Percentiles rank a stretch among this genome's conserved stretches.
phyloP scores from a whole-genome alignment of 1,284 basidiomycete species.

The Neonothopanus nambi region DNA sequence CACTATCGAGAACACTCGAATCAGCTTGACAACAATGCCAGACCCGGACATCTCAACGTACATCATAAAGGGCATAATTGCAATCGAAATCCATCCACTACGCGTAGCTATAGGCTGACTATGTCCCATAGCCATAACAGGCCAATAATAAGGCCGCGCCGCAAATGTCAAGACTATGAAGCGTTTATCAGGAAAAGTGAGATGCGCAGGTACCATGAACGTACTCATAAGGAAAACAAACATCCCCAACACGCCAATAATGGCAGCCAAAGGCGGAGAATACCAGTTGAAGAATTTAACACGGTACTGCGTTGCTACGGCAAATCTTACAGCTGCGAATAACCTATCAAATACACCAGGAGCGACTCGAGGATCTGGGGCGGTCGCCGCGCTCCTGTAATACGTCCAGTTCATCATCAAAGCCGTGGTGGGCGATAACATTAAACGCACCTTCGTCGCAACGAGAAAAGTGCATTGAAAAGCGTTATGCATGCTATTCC shows the following conservation, averaged over 20 bases:
- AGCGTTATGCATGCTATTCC: conserved; percentile 23
- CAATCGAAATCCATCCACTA: conserved; percentile 35
- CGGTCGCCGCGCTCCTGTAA: not conserved
- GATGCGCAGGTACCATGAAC: conserved; percentile 3
- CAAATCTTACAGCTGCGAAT: conserved; percentile 25
- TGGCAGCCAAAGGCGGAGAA: conserved; percentile 33
- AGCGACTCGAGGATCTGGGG: not conserved
- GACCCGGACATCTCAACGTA: conserved; percentile 13
- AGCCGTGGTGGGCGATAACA: too few relatives aligned
- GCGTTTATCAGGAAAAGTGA: not conserved
- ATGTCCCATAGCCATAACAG: conserved; percentile 33
- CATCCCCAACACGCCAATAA: conserved; percentile 29
- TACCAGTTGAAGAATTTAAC: conserved; percentile 27
- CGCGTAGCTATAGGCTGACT: conserved; percentile 39
- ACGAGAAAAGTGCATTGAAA: conserved; percentile 1
- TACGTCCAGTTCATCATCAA: too few relatives aligned
- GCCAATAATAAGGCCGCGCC: conserved; percentile 36
- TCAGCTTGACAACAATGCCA: not conserved
- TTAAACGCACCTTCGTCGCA: conserved; percentile 5
- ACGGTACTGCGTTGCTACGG: conserved; percentile 27
- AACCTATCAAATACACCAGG: conserved; percentile 19
- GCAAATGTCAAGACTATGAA: conserved; percentile 30
- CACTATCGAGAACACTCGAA: conserved; percentile 19
- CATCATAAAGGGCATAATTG: conserved; percentile 38
- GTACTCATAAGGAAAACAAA: conserved; percentile 33